phyloP scores from a whole-genome alignment of 1,284 basidiomycete species.

The Mrakiaceae sp. region DNA sequence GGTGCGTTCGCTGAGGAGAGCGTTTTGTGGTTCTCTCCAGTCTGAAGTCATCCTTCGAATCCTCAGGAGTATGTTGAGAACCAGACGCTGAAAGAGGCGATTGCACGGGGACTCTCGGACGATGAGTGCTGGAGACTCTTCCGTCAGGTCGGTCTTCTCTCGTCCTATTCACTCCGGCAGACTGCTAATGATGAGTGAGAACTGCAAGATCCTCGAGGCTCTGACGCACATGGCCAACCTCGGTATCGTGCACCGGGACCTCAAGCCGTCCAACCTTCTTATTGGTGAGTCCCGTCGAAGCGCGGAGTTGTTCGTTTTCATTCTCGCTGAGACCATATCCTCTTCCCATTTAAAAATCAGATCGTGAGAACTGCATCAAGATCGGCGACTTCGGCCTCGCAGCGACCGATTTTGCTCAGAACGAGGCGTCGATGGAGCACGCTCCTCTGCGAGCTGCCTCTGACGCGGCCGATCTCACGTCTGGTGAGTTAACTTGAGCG shows the following conservation, averaged over 20 bases:
- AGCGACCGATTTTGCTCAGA: conserved; percentile 15
- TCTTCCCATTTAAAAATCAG: conserved; percentile 32
- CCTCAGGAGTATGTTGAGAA: conserved; percentile 71
- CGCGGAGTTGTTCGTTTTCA: neutral
- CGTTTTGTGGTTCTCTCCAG: neutral
- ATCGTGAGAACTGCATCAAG: conserved; percentile 80
- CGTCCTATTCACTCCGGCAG: no score
- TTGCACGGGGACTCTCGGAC: conserved; percentile 66
- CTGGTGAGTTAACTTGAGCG: conserved; percentile 39
- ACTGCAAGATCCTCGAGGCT: conserved; percentile 60
- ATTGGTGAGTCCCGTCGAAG: conserved; percentile 46
- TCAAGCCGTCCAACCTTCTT: conserved; percentile 85
- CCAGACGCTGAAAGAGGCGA: conserved; percentile 68
- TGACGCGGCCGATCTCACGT: conserved; percentile 51
- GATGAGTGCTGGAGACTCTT: conserved; percentile 83
- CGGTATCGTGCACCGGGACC: conserved; percentile 86
- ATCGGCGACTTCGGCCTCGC: conserved; percentile 89
- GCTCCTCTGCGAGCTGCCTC: neutral
- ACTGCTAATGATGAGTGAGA: no score
- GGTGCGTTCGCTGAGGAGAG: conserved; percentile 37
- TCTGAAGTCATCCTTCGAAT: neutral
- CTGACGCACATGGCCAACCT: conserved; percentile 79
- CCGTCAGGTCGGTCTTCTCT: conserved; percentile 42
- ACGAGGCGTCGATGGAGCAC: conserved; percentile 15
- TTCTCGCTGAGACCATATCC: neutral